phyloP scores from a whole-genome alignment of 1,139 yeast species.

The Blastobotrys indianensis region DNA sequence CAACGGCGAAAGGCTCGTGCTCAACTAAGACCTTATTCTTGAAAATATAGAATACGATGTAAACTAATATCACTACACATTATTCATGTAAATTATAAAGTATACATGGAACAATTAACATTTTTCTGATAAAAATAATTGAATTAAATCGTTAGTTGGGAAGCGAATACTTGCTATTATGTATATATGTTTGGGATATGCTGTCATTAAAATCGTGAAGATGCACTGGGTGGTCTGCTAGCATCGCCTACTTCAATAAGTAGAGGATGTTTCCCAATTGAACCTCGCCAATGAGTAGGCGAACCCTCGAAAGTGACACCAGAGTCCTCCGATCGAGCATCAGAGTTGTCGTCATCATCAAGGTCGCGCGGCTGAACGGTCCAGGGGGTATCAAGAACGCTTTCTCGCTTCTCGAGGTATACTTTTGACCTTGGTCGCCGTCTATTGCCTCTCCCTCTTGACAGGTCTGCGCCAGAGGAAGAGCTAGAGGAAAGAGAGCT shows the following conservation, averaged over 20 bases:
- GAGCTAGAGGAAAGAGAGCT: constrained; percentile 5
- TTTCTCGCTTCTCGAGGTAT: constrained; percentile 11
- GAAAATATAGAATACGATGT: background rate
- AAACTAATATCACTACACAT: background rate
- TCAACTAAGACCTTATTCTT: background rate
- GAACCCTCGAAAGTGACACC: constrained; percentile 13
- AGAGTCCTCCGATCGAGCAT: constrained; percentile 9
- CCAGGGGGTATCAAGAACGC: constrained; percentile 14
- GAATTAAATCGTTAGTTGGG: no score
- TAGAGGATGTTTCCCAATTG: constrained; percentile 10
- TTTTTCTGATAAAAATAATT: no score
- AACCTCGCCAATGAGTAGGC: constrained; percentile 6
- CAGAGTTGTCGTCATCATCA: constrained; percentile 5
- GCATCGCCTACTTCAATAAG: constrained; percentile 13
- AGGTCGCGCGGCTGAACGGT: constrained; percentile 3
- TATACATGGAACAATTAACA: background rate
- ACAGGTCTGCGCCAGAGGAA: constrained; percentile 11
- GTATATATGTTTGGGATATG: background rate
- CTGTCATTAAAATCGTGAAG: constrained; percentile 5
- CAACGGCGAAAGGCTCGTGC: constrained; percentile 13
- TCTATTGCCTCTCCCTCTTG: constrained; percentile 12
- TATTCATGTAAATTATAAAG: background rate
- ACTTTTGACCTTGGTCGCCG: constrained; percentile 14
- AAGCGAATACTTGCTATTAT: background rate
- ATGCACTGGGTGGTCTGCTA: constrained; percentile 9